A percentile compares a stretch with the other conserved stretches of the same genome.
Conservation (phyloP, 768 basidiomycete genomes). For the Dentipellis sp. region DNA sequence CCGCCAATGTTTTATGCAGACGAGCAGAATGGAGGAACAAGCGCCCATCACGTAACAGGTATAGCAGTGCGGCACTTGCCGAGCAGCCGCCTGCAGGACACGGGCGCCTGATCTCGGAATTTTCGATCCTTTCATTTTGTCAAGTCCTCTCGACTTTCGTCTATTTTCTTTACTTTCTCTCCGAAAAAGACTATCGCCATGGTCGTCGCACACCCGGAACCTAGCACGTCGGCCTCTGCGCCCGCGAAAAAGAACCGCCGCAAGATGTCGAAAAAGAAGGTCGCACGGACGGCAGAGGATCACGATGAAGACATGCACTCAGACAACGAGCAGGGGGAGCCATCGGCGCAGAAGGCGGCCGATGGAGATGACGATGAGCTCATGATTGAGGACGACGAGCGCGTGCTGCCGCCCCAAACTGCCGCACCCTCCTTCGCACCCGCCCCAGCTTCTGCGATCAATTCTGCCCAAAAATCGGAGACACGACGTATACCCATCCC, state of each 20-base stretch:
- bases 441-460: slow-evolving; percentile 41
- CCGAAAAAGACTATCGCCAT: slow-evolving; percentile 14
- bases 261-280: slow-evolving; percentile 38
- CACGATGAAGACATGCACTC: slow-evolving; percentile 1
- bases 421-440: slow-evolving; percentile 58
- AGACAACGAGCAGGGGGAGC: neutral
- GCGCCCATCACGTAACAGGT: neutral
- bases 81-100: neutral
- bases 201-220: slow-evolving; percentile 32
- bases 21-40: neutral
- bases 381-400: slow-evolving; percentile 46
- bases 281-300: slow-evolving; percentile 10
- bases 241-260: slow-evolving; percentile 28
- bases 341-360: slow-evolving; percentile 1
- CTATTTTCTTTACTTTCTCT: neutral
- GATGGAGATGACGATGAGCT: slow-evolving; percentile 48
- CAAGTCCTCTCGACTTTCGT: no score
- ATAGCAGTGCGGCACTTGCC: neutral
- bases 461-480: slow-evolving; percentile 65
- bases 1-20: no score
- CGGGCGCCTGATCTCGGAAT: no score
- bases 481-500: slow-evolving; percentile 86
- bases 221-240: slow-evolving; percentile 18
- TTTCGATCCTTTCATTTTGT: no score
- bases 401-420: slow-evolving; percentile 32